Base-by-base conservation (phyloP, 208 protist genomes). In the Acanthamoeba castellanii region DNA sequence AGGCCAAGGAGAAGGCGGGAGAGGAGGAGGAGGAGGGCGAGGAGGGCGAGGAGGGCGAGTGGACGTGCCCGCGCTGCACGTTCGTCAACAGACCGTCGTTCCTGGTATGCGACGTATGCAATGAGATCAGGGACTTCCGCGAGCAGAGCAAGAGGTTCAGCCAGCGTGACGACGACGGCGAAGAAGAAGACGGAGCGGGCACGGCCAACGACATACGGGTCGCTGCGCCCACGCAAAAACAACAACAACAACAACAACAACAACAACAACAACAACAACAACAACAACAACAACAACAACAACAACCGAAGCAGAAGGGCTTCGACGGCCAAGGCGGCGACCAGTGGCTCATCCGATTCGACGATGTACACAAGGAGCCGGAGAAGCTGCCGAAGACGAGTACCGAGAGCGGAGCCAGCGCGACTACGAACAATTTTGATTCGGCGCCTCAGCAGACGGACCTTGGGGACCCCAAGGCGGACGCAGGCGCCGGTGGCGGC, bases 21-120 rank as follows among this genome's bases (percentile, higher is more conserved):
- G 20, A 37, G 1, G 32, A 76, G 32, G 14, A 14, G 70, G 30
- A 34, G 11, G 22, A 37, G 18, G 70, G 13, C 11, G 20, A 42
- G 11, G 32, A 76, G 8, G n/a, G 1, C 20, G 68, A 5, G 18
- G 37, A 45, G 7, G 37, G 30, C 37, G 30, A 45, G 22, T 82
- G 74, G 74, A 30, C 37, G 14, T 82, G 74, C 74, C 74, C 32
- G 74, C 74, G 74, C 9, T 82, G 74, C 74, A 82, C 74, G 37
- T 82, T 55, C 37, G 22, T 82, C 42, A 82, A 82, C 74, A 82
- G 22, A 4, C 74, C 74, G 37, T 45, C 32, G 22, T 82, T 82
- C 45, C 45, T 82, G 34, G 45, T 82, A 16, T 82, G 74, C 37
- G 74, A 82, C 11, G 74, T 82, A 16, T 82, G 74, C 37, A 82